phyloP scores from a whole-genome alignment of 2,329 filamentous ascomycete species.

The Tolypocladium tundrense region DNA sequence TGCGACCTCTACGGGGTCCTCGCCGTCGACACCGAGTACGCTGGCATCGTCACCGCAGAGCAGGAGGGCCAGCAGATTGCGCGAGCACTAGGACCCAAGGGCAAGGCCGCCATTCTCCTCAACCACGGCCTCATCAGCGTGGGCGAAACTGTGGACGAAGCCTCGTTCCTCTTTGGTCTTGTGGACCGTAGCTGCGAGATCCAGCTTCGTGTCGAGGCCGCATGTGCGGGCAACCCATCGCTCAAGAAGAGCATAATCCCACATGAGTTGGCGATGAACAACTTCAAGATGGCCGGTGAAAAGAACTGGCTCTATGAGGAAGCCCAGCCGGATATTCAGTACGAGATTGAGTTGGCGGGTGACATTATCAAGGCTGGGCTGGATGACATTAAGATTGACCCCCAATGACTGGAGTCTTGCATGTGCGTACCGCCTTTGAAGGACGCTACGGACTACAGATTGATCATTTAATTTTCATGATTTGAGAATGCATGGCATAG shows the following conservation, averaged over 20 bases:
- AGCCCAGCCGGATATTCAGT: conserved; percentile 35
- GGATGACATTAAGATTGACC: conserved; percentile 12
- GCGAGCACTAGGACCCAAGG: conserved; percentile 43
- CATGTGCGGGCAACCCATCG: conserved; percentile 32
- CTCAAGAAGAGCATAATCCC: conserved; percentile 30
- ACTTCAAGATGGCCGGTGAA: conserved; percentile 34
- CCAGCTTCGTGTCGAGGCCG: conserved; percentile 59
- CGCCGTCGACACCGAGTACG: conserved; percentile 50
- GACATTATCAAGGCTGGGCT: conserved; percentile 12
- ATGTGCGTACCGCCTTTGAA: background rate
- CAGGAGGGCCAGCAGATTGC: conserved; percentile 58
- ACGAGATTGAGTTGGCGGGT: conserved; percentile 32
- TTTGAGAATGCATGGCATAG: background rate
- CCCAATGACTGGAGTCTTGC: background rate
- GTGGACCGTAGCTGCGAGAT: conserved; percentile 60
- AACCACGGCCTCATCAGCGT: conserved; percentile 67
- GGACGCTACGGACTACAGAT: background rate
- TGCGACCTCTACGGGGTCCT: conserved; percentile 53
- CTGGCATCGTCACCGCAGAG: conserved; percentile 43
- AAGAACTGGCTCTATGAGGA: conserved; percentile 34
- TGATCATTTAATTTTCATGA: background rate
- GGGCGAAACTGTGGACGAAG: conserved; percentile 63
- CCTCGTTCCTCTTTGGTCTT: conserved; percentile 57
- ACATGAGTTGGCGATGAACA: conserved; percentile 27
- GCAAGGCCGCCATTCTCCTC: conserved; percentile 53